Evolutionary conservation across 2,329 filamentous ascomycete genomes (phyloP).

Genomic region (Ophiostoma perfectum): DNA sequence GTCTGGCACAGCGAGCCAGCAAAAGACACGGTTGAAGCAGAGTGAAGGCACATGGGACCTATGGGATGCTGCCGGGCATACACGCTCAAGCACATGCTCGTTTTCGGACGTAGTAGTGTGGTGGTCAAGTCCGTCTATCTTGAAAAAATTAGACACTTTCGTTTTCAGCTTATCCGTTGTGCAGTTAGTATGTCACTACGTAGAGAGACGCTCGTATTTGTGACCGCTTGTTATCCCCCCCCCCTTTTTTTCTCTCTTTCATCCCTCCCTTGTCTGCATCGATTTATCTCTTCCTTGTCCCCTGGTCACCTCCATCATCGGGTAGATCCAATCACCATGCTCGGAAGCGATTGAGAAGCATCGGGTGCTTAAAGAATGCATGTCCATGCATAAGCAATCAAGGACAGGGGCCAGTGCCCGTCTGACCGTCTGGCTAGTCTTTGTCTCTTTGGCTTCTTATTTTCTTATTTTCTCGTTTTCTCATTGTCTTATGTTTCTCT

Average conservation of each 20-base stretch:
- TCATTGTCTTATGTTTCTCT: neutral
- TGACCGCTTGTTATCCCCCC: neutral
- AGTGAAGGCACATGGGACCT: neutral
- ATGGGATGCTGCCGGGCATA: neutral
- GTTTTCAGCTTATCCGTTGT: neutral
- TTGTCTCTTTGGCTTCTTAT: neutral
- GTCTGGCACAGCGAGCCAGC: neutral
- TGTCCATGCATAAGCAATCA: neutral
- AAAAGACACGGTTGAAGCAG: too few relatives aligned
- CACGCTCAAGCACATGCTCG: neutral
- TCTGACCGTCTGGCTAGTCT: neutral
- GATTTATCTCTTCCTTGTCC: neutral
- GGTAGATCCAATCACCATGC: slow-evolving; percentile 7
- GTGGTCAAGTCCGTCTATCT: neutral
- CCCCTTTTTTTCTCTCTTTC: neutral
- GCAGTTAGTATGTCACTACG: slow-evolving; percentile 1
- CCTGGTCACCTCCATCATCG: slow-evolving; percentile 1
- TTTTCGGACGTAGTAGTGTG: neutral
- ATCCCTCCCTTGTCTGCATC: neutral
- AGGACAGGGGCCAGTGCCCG: neutral
- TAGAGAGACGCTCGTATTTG: neutral
- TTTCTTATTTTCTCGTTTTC: neutral
- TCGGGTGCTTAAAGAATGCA: neutral
- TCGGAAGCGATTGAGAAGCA: slow-evolving; percentile 1
- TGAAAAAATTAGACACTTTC: neutral